A percentile compares a stretch with the other conserved stretches of the same genome.
phyloP scores from a whole-genome alignment of 768 basidiomycete species.

The Suillus variegatus region DNA sequence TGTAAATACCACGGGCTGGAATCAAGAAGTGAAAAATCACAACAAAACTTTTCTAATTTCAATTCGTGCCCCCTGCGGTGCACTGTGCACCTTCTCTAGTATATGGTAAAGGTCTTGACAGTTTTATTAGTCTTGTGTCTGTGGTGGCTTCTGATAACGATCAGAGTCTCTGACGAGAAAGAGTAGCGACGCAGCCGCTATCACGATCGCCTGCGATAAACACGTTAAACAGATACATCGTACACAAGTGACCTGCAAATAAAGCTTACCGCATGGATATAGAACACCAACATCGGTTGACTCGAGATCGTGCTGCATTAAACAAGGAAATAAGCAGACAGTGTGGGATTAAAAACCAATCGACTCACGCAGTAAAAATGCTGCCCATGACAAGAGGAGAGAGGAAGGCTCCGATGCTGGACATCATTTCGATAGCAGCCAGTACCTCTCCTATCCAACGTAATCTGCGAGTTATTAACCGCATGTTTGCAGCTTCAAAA shows the following conservation, averaged over 20 bases:
- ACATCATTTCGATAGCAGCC: slow-evolving; percentile 30
- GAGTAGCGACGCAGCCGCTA: slow-evolving; percentile 18
- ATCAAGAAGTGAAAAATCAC: neutral
- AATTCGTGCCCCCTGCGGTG: neutral
- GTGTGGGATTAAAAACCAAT: neutral
- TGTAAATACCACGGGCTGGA: neutral
- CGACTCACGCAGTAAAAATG: slow-evolving; percentile 22
- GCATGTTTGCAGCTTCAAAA: neutral
- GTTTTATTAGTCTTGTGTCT: neutral
- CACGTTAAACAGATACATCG: neutral
- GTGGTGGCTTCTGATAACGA: slow-evolving; percentile 10
- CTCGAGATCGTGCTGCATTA: slow-evolving; percentile 19
- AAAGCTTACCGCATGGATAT: slow-evolving; percentile 24
- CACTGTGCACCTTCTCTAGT: neutral
- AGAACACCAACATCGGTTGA: slow-evolving; percentile 23
- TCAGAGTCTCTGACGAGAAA: slow-evolving; percentile 28
- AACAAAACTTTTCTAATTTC: neutral
- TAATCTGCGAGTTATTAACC: neutral
- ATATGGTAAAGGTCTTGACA: neutral
- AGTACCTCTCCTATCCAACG: slow-evolving; percentile 25
- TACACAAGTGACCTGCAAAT: neutral
- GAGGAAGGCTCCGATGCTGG: slow-evolving; percentile 19
- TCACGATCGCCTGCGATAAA: slow-evolving; percentile 16
- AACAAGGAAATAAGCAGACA: neutral
- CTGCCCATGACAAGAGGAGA: slow-evolving; percentile 34